Evolutionary conservation across 768 basidiomycete species (phyloP), one percentile per base, ranked within the genome.

Genomic region (Tylopilus sp.): DNA sequence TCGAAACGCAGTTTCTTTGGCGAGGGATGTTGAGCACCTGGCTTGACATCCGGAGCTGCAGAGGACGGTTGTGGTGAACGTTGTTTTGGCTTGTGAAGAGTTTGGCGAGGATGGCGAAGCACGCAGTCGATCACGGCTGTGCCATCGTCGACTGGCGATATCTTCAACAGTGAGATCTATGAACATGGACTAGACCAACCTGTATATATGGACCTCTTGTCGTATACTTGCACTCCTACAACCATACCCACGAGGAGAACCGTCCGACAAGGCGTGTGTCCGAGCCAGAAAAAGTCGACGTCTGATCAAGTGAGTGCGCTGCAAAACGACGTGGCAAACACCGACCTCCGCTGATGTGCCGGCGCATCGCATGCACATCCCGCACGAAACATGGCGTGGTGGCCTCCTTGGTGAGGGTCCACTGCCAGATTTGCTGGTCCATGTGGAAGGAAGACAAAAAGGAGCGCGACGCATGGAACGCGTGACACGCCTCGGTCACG

Each of bases 111-210:
- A 37, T 73, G 71, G 22, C 71, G 73, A 62, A 82, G 77, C 3
- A 73, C 62, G 60, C 89, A 91, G 42, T 91, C 88, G 24, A 92
- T 75, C 4, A 86, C 82, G 26, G 73, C 82, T 2, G 87, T 86
- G 6, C 88, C 87, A 59, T 92, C 89, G 62, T 92, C 89, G 53
- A 91, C 87, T 91, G 47, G 26, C 7, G 19, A 44, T 14, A 29
- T 11, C 0, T 40, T 59, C 43, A 56, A 45, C 14, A 41, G 17
- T n/a, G 29, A 25, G 34, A 12, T 14, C 5, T 3, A 3, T 31
- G 6, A n/a, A 40, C 26, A 25, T 38, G 16, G 38, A 25, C 9
- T 17, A 19, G 9, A 51, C 54, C 26, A 58, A 86, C 89, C 61
- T 0, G 78, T 76, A 64, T 89, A 89, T 2, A 83, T 59, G 16